Evolutionary conservation across 73 alveolate genomes (phyloP).

Genomic region (Tetrahymena borealis): DNA sequence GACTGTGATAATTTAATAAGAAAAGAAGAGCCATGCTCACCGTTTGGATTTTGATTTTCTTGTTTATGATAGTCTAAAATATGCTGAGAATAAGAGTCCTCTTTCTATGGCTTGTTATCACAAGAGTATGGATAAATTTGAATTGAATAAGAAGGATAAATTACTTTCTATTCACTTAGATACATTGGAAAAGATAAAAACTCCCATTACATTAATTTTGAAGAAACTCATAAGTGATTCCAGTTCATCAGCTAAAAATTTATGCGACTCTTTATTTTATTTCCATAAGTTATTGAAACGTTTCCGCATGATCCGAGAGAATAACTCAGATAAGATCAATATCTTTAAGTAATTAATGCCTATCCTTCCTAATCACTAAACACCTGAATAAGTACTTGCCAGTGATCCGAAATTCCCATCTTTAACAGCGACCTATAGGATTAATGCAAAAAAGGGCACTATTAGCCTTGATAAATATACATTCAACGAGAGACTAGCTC

Average conservation of each 20-base stretch:
- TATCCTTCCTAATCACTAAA: neutral
- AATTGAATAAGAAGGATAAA: neutral
- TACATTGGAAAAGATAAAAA: neutral
- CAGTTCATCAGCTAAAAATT: neutral
- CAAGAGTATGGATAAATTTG: neutral
- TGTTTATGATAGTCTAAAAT: neutral
- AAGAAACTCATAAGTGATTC: neutral
- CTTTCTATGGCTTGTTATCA: neutral
- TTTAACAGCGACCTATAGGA: neutral
- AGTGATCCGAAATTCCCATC: neutral
- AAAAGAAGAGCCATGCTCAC: neutral
- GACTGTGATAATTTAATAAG: neutral
- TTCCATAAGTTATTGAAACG: neutral
- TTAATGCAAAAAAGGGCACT: neutral
- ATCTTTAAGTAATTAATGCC: neutral
- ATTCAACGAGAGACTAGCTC: neutral
- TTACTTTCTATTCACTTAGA: neutral
- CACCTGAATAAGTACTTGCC: neutral
- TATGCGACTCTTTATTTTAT: neutral
- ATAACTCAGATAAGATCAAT: neutral
- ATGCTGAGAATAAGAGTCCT: neutral
- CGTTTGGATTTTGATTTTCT: neutral
- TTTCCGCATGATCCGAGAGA: neutral
- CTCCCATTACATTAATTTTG: neutral
- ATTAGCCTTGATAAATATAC: neutral